Conservation (phyloP, 169 alveolate genomes). For the Eimeria necatrix region DNA sequence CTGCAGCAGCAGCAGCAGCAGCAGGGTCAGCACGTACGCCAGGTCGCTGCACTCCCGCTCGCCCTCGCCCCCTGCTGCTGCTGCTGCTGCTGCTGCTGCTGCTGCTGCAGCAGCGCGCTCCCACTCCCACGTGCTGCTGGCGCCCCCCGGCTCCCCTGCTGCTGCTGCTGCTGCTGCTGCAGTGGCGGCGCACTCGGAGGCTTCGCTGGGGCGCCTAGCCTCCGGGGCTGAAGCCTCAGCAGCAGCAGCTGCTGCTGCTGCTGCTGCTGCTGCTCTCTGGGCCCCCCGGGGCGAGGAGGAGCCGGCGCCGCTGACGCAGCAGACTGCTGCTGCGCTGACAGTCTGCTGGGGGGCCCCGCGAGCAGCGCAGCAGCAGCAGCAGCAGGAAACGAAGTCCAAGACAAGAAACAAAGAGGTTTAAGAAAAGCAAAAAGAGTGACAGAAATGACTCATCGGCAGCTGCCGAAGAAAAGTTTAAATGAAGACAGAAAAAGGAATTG, state of each 20-base stretch:
- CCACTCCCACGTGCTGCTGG: background rate
- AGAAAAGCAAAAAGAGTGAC: background rate
- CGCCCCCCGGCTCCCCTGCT: background rate
- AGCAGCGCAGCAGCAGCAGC: background rate
- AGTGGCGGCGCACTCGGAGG: background rate
- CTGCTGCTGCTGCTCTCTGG: background rate
- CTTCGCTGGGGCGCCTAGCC: background rate
- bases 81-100: background rate
- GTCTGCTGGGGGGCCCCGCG: constrained; percentile 3
- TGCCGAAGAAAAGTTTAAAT: background rate
- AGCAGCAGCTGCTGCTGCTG: constrained; percentile 1
- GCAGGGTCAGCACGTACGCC: constrained; percentile 21
- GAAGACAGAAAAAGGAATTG: background rate
- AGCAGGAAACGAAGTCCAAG: too few relatives aligned
- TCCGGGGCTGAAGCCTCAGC: background rate
- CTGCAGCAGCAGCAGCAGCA: constrained; percentile 40
- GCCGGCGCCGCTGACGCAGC: background rate
- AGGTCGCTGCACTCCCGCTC: background rate
- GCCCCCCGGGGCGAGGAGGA: background rate
- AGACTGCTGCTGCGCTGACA: constrained; percentile 1
- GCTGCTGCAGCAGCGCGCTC: background rate
- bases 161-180: constrained; percentile 36
- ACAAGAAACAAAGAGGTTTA: background rate
- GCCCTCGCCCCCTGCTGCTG: constrained; percentile 6
- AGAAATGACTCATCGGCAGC: background rate